Evolutionary conservation across 805 yeast genomes (phyloP).

Genomic region (Suhomyces prunicola): DNA sequence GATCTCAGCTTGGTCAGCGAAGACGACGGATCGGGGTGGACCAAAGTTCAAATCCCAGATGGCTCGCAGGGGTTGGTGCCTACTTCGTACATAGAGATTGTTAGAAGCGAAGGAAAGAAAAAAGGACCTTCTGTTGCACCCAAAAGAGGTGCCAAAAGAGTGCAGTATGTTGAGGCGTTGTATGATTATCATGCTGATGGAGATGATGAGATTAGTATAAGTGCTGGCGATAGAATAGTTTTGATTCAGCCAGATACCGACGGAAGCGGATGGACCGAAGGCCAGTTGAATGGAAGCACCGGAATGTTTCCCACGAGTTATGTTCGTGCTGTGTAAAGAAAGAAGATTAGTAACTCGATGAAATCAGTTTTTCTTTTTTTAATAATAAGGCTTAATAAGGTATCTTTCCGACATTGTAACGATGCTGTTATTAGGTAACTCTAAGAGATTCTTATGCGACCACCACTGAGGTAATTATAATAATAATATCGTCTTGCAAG

Average conservation of each 20-base stretch:
- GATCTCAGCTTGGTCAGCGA: conserved; percentile 51
- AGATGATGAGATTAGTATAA: conserved; percentile 71
- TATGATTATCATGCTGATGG: conserved; percentile 78
- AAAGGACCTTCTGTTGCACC: conserved; percentile 83
- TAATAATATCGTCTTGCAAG: too few species aligned
- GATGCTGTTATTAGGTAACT: too few species aligned
- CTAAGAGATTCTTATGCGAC: too few species aligned
- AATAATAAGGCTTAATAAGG: too few species aligned
- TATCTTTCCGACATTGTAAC: too few species aligned
- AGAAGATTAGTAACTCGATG: neutral
- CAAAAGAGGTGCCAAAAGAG: conserved; percentile 64
- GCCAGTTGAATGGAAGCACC: conserved; percentile 62
- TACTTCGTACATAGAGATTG: conserved; percentile 63
- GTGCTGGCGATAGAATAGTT: conserved; percentile 69
- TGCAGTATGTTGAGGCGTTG: conserved; percentile 61
- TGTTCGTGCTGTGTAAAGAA: conserved; percentile 36
- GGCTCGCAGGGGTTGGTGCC: conserved; percentile 79
- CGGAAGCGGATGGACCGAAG: conserved; percentile 94
- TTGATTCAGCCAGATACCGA: conserved; percentile 56
- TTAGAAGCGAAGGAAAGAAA: conserved; percentile 28
- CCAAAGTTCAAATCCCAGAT: conserved; percentile 46
- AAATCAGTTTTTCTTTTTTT: too few species aligned
- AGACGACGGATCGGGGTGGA: conserved; percentile 96
- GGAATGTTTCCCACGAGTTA: conserved; percentile 84
- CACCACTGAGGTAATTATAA: too few species aligned